Evolutionary conservation across 2,329 filamentous ascomycete species (phyloP), one percentile per base, ranked within the genome.

Genomic region (Alternaria gaisen): DNA sequence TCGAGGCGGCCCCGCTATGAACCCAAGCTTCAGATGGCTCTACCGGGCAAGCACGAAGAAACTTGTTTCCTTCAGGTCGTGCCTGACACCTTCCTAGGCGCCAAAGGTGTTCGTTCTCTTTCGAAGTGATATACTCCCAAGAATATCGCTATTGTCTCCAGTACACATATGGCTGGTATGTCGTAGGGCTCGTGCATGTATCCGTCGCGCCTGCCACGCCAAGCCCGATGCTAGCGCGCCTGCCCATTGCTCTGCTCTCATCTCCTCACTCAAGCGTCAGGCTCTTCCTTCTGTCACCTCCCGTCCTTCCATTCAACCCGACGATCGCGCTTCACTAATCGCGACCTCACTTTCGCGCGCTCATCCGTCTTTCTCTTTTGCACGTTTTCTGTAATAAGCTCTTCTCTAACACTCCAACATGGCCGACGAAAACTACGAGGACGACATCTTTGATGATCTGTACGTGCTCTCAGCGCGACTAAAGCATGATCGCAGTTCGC

Each of bases 391-490:
- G 5, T 18, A 34, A 16, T 11, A 34, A 42, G 42, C 28, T 30
- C 34, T 22, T 18, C 24, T 42, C 26, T 30, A 26, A 42, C 5
- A 20, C 38, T 36, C 8, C 63, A 63, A 51, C 72, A 95, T 94
- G 92, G 88, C 91, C 48, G 92, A 95, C 74, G 91, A 94, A 75
- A 91, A 92, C 69, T 89, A 93, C 70, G 93, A 97, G 71, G 94
- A 97, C 75, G 93, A 97, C 85, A 91, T 97, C 81, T 97, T 97
- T 80, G 93, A 93, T 73, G 94, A 97, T 82, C 87, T 97, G 93
- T 97, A 84, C 82, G 92, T 86, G 16, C 58, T 28, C 16, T 18
- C 8, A 52, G 40, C 53, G 54, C 60, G 44, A 52, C 46, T 51
- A 20, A 28, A 52, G 16, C 20, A 16, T 12, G 8, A 7, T 22